phyloP scores from a whole-genome alignment of 106 monocot genomes.

The Phalaenopsis aphrodite region DNA sequence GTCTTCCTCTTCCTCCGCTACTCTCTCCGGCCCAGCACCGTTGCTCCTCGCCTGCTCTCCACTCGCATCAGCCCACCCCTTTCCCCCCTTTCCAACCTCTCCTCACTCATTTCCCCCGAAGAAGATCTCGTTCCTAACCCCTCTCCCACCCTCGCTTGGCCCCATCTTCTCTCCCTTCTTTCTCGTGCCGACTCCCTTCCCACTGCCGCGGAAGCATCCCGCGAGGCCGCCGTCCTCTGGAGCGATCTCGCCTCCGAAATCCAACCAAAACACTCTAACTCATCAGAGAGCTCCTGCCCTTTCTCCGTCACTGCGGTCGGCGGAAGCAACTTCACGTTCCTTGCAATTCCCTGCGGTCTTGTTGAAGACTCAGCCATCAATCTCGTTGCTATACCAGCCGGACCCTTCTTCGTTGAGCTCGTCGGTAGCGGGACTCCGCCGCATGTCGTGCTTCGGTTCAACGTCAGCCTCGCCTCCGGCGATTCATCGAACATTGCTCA shows the following conservation, averaged over 20 bases:
- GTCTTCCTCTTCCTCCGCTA: slow-evolving; percentile 44
- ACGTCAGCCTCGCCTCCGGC: slow-evolving; percentile 40
- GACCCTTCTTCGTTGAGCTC: slow-evolving; percentile 43
- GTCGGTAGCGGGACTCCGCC: slow-evolving; percentile 15
- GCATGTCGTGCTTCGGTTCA: slow-evolving; percentile 40
- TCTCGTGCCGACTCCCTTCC: slow-evolving; percentile 66
- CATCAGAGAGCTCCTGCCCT: too few species aligned
- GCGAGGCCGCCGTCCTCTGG: too few species aligned
- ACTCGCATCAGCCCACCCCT: slow-evolving; percentile 19
- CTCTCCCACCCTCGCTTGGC: slow-evolving; percentile 25
- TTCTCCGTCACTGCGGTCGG: too few species aligned
- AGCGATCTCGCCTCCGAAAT: too few species aligned
- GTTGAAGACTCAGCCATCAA: slow-evolving; percentile 71
- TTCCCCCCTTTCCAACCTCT: slow-evolving; percentile 7
- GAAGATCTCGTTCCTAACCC: background rate
- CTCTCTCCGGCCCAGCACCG: slow-evolving; percentile 18
- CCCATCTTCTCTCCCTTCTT: slow-evolving; percentile 41
- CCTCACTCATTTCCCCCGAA: too few species aligned
- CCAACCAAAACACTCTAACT: too few species aligned
- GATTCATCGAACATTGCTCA: slow-evolving; percentile 27
- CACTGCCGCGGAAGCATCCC: slow-evolving; percentile 23
- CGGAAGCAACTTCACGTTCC: background rate
- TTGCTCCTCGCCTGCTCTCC: slow-evolving; percentile 13
- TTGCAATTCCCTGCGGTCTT: slow-evolving; percentile 67
- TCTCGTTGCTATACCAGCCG: slow-evolving; percentile 38